Conservation (phyloP, 176 grass and related monocot species). For the Rhipidocladum racemiflorum region DNA sequence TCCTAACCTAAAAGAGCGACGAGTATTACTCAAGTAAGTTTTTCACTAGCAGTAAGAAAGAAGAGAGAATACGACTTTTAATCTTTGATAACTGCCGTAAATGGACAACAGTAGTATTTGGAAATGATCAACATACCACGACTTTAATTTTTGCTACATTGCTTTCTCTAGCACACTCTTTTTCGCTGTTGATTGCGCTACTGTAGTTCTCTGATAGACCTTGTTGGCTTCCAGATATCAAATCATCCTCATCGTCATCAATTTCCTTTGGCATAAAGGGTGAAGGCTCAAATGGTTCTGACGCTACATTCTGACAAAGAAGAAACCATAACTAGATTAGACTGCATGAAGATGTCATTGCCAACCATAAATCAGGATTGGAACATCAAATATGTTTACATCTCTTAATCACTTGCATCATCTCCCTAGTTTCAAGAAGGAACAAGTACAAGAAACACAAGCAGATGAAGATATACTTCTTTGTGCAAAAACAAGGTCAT, state of each 20-base stretch:
- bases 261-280: conserved; percentile 71
- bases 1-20: conserved; percentile 62
- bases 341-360: conserved; percentile 23
- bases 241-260: conserved; percentile 75
- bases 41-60: conserved; percentile 2
- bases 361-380: conserved; percentile 3
- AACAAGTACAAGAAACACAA: neutral
- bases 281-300: conserved; percentile 85
- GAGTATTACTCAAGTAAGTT: conserved; percentile 2
- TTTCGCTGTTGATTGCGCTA: conserved; percentile 51
- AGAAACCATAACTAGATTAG: conserved; percentile 37
- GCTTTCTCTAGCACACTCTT: conserved; percentile 62
- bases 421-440: conserved; percentile 25
- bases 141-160: conserved; percentile 97
- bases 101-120: neutral
- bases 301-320: conserved; percentile 63
- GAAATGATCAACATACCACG: conserved; percentile 53
- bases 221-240: conserved; percentile 48
- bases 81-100: neutral
- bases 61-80: neutral
- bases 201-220: conserved; percentile 52
- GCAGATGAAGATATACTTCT: neutral
- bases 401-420: conserved; percentile 15
- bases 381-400: conserved; percentile 22
- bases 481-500: conserved; percentile 5